Evolutionary conservation across 2,329 filamentous ascomycete species (phyloP), one percentile per base, ranked within the genome.

Genomic region (Sclerotiophoma versabilis): DNA sequence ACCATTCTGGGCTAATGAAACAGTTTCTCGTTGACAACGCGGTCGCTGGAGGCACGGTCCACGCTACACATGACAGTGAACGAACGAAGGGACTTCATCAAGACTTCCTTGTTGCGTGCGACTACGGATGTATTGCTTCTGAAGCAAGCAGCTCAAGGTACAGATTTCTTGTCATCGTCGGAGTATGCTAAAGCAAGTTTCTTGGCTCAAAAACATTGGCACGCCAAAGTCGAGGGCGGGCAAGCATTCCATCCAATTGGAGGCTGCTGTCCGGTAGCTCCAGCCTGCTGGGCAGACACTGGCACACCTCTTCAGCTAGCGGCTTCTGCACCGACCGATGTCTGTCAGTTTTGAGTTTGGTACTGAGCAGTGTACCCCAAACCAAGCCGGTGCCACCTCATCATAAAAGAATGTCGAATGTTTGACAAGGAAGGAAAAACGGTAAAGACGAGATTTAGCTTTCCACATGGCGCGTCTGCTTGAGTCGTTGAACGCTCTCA

Each of bases 1-100:
- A 26, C 53, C 60, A 61, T 64, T 64, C 54, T 52, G 60, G 65
- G 58, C 19, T 51, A 51, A 58, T 15, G 23, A 42, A 29, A 38
- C 39, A 23, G 44, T 26, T 25, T 38, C 29, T 42, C 17, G n/a
- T 41, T 49, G 51, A 44, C 34, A 41, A 37, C 27, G 29, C 26
- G 22, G 27, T 34, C 20, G 45, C 14, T 34, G 38, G 17, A n/a
- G 27, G 45, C 45, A 43, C 27, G 14, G 33, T 49, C 33, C 23
- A 34, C 51, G 11, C 39, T 36, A 23, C 25, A 25, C 12, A 30
- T 20, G 8, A 29, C 20, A n/a, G 27, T 41, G 20, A 39, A 38
- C 26, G n/a, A 38, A 43, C 36, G 17, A 47, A 23, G 23, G 25
- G n/a, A 22, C 9, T 9, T 15, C 27, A 36, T 36, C 8, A 36